Conservation (phyloP, 140 eudicot species). For the Erigeron philadelphicus region DNA sequence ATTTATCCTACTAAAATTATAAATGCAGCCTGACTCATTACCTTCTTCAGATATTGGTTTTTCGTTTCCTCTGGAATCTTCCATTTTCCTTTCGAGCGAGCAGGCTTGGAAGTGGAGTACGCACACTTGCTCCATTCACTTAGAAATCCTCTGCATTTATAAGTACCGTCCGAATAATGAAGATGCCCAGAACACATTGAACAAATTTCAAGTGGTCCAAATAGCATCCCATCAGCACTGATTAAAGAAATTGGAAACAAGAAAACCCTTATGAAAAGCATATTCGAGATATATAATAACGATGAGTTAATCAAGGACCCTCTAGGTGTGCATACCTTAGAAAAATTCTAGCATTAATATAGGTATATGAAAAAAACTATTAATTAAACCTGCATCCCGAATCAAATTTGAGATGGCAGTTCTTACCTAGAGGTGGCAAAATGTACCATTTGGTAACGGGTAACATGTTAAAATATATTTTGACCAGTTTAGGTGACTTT, state of each 20-base stretch:
- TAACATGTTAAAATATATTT: neutral
- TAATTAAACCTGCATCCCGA: neutral
- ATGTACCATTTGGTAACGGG: neutral
- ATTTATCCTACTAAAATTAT: neutral
- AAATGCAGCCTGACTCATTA: conserved; percentile 18
- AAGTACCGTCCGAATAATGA: conserved; percentile 71
- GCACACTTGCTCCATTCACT: conserved; percentile 93
- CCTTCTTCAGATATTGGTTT: conserved; percentile 69
- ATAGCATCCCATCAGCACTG: conserved; percentile 95
- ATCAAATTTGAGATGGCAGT: neutral
- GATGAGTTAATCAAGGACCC: neutral
- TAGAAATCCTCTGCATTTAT: conserved; percentile 67
- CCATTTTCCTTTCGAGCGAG: conserved; percentile 75
- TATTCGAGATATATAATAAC: conserved; percentile 3
- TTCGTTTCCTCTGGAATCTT: conserved; percentile 69
- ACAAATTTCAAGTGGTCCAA: conserved; percentile 71
- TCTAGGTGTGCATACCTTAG: neutral
- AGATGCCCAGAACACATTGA: conserved; percentile 66
- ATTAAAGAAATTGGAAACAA: conserved; percentile 16
- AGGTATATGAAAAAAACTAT: neutral
- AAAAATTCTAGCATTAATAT: neutral
- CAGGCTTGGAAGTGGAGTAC: conserved; percentile 59
- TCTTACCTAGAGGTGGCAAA: neutral
- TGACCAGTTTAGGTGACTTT: no score
- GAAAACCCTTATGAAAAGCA: conserved; percentile 1